A percentile compares a stretch with the other conserved stretches of the same genome.
Evolutionary conservation across 2,329 filamentous ascomycete genomes (phyloP).

Genomic region (Paecilomyces formosus): DNA sequence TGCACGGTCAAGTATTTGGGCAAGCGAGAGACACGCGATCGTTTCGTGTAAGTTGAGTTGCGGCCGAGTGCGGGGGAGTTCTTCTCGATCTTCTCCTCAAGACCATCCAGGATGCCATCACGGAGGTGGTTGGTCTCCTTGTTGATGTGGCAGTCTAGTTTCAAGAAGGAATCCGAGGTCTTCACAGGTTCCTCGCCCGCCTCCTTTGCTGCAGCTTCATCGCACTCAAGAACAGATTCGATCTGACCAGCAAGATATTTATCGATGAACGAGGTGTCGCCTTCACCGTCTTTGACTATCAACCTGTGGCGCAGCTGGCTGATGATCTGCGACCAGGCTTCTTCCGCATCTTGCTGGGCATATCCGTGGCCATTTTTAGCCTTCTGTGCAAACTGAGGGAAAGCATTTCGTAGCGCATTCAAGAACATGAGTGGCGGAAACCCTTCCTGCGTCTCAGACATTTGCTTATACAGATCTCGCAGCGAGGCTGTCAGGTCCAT

Average conservation of each 20-base stretch:
- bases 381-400: constrained; percentile 89
- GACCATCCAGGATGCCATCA: constrained; percentile 74
- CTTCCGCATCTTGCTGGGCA: constrained; percentile 97
- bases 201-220: constrained; percentile 70
- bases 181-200: constrained; percentile 63
- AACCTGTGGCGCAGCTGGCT: constrained; percentile 74
- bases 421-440: constrained; percentile 79
- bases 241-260: constrained; percentile 84
- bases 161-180: constrained; percentile 71
- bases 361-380: constrained; percentile 75
- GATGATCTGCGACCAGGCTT: constrained; percentile 95
- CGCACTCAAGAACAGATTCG: constrained; percentile 69
- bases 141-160: constrained; percentile 94
- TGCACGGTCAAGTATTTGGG: constrained; percentile 96
- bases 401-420: constrained; percentile 66
- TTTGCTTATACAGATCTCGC: constrained; percentile 76
- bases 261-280: constrained; percentile 68
- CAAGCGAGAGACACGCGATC: constrained; percentile 77
- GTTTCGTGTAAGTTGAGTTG: constrained; percentile 81
- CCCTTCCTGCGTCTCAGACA: constrained; percentile 83
- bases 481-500: constrained; percentile 70
- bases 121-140: constrained; percentile 78
- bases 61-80: constrained; percentile 67
- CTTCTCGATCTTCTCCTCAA: constrained; percentile 90
- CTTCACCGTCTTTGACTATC: constrained; percentile 49